These are phyloP conservation scores for Acephala macrosclerotiorum DNA, from an alignment of 2,329 filamentous ascomycete species.

Conservation along the genomic window DNA sequence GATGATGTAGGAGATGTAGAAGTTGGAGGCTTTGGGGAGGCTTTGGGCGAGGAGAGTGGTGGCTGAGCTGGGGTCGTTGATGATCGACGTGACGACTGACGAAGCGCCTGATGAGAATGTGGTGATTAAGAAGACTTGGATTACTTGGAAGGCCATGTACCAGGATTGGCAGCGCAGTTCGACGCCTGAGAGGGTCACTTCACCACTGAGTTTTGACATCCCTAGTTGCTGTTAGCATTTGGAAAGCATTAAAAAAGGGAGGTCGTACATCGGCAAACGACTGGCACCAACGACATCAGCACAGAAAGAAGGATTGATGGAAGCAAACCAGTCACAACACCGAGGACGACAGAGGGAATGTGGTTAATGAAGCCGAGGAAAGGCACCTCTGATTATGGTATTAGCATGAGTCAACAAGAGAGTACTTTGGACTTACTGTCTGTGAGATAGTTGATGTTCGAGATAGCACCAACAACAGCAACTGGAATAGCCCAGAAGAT, in stretches of 20 bases:
- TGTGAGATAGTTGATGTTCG: constrained; percentile 78
- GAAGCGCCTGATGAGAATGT: constrained; percentile 85
- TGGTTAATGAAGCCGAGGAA: constrained; percentile 79
- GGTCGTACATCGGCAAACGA: constrained; percentile 78
- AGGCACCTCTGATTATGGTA: constrained; percentile 50
- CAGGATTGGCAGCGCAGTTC: constrained; percentile 89
- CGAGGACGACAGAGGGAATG: constrained; percentile 73
- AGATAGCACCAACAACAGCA: constrained; percentile 82
- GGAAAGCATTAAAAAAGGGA: not conserved
- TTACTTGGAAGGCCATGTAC: constrained; percentile 89
- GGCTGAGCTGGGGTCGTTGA: constrained; percentile 65
- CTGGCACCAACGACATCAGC: constrained; percentile 85
- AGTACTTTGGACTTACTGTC: constrained; percentile 42
- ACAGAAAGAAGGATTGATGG: constrained; percentile 81
- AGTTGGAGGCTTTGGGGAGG: constrained; percentile 86
- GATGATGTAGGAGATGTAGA: constrained; percentile 94
- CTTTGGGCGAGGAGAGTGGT: constrained; percentile 74
- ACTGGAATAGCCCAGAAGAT: constrained; percentile 85
- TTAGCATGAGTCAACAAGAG: constrained; percentile 19
- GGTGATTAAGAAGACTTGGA: constrained; percentile 90
- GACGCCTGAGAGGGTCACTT: constrained; percentile 77
- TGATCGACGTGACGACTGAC: constrained; percentile 69
- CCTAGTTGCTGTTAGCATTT: constrained; percentile 50
- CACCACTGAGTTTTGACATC: constrained; percentile 80
- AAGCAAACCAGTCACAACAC: constrained; percentile 83